Percentiles rank a stretch among this genome's conserved stretches.
These are phyloP conservation scores for Fonsecaea pugnacius DNA, from an alignment of 2,329 filamentous ascomycete species.

Conservation along the genomic window DNA sequence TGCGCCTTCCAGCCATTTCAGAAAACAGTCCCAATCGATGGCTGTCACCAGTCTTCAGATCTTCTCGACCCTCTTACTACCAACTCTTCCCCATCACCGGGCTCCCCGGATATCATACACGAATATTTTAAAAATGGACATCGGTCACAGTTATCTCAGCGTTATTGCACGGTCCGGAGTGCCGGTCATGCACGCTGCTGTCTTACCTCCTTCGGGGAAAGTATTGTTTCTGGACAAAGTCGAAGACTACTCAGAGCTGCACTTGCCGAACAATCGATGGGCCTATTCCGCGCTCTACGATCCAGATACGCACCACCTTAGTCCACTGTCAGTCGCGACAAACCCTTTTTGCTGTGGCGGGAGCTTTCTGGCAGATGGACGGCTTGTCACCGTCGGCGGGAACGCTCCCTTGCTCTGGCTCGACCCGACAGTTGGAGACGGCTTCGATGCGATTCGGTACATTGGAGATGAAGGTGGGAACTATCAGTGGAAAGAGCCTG, in stretches of 20 bases:
- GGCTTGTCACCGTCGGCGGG: slow-evolving; percentile 60
- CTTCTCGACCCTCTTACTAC: background rate
- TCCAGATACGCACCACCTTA: slow-evolving; percentile 50
- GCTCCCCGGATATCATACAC: slow-evolving; percentile 1
- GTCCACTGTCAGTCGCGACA: slow-evolving; percentile 44
- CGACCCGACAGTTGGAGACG: slow-evolving; percentile 63
- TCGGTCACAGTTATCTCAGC: slow-evolving; percentile 43
- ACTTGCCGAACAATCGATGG: slow-evolving; percentile 58
- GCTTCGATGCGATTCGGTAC: slow-evolving; percentile 63
- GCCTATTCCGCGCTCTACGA: slow-evolving; percentile 67
- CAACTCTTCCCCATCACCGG: background rate
- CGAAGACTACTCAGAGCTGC: slow-evolving; percentile 64
- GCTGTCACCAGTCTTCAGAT: background rate
- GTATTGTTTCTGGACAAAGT: slow-evolving; percentile 68
- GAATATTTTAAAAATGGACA: slow-evolving; percentile 18
- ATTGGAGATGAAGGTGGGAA: slow-evolving; percentile 54
- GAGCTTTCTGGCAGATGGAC: slow-evolving; percentile 62
- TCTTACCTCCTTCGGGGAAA: slow-evolving; percentile 62
- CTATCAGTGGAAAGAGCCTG: slow-evolving; percentile 60
- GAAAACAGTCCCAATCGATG: background rate
- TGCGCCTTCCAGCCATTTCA: background rate
- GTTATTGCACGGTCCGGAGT: slow-evolving; percentile 62
- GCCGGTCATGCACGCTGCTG: slow-evolving; percentile 65
- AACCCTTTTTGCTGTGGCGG: slow-evolving; percentile 67
- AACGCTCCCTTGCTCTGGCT: slow-evolving; percentile 61